These are phyloP conservation scores for Candida dendrica DNA, from an alignment of 805 yeast species.

Conservation along the genomic window DNA sequence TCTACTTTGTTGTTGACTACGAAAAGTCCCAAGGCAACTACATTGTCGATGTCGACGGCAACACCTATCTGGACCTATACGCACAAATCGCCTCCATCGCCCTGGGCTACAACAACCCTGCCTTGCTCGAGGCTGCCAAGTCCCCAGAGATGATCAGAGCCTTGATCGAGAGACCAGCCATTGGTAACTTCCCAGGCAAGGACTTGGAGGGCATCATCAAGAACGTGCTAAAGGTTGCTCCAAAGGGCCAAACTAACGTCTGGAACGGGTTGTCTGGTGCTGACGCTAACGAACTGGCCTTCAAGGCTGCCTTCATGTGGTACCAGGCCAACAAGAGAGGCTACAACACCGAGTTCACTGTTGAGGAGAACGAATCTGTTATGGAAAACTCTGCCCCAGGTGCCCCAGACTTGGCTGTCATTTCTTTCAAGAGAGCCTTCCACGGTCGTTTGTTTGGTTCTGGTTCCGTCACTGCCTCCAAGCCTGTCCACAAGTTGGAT, in stretches of 20 bases:
- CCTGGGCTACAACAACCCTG: slow-evolving; percentile 82
- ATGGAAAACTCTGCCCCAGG: slow-evolving; percentile 87
- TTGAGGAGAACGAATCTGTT: slow-evolving; percentile 61
- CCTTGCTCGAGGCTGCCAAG: slow-evolving; percentile 57
- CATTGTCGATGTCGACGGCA: slow-evolving; percentile 76
- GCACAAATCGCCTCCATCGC: slow-evolving; percentile 84
- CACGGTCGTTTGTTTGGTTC: slow-evolving; percentile 94
- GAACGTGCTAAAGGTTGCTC: slow-evolving; percentile 55
- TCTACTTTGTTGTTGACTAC: slow-evolving; percentile 72
- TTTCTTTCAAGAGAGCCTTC: slow-evolving; percentile 85
- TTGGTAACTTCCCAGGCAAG: slow-evolving; percentile 72
- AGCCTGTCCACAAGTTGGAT: slow-evolving; percentile 89
- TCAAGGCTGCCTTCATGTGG: slow-evolving; percentile 83
- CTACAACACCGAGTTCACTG: slow-evolving; percentile 47
- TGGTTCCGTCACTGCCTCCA: slow-evolving; percentile 85
- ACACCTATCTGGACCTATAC: slow-evolving; percentile 64
- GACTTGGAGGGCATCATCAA: slow-evolving; percentile 51
- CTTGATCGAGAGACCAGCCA: slow-evolving; percentile 75
- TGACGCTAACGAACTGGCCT: slow-evolving; percentile 84
- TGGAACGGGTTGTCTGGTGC: slow-evolving; percentile 84
- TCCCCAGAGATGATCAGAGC: slow-evolving; percentile 67
- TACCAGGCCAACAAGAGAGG: slow-evolving; percentile 68
- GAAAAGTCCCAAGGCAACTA: slow-evolving; percentile 72
- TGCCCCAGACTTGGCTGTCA: slow-evolving; percentile 75
- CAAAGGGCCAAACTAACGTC: slow-evolving; percentile 64